Percentiles rank a stretch among this genome's conserved stretches.
These are phyloP conservation scores for Fereydounia khargensis DNA, from an alignment of 1,284 basidiomycete species.

Conservation along the genomic window DNA sequence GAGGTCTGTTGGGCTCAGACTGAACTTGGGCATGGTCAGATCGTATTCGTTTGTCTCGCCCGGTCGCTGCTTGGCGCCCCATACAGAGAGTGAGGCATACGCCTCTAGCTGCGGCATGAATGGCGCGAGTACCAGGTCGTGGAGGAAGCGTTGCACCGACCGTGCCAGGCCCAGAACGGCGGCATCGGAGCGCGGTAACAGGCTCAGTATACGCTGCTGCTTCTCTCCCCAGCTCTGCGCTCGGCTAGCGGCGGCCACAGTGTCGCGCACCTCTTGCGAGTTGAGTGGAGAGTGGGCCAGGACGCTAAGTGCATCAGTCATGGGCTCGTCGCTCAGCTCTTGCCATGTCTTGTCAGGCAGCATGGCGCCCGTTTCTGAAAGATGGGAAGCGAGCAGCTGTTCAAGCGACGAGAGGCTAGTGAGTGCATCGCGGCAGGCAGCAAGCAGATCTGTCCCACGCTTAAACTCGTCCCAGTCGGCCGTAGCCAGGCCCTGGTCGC, in stretches of 20 bases:
- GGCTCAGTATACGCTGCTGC: no score
- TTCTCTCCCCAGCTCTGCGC: no score
- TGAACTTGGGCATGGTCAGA: slow-evolving; percentile 85
- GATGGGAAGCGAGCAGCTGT: slow-evolving; percentile 14
- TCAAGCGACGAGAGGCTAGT: slow-evolving; percentile 9
- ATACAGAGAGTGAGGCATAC: slow-evolving; percentile 71
- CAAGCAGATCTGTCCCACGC: slow-evolving; percentile 13
- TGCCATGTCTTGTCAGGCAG: background rate
- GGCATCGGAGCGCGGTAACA: slow-evolving; percentile 63
- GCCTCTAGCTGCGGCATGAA: slow-evolving; percentile 71
- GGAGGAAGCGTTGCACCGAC: slow-evolving; percentile 73
- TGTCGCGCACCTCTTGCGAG: no score
- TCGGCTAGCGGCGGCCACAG: no score
- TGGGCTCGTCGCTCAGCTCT: background rate
- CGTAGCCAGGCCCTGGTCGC: slow-evolving; percentile 14
- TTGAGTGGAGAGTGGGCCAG: slow-evolving; percentile 29
- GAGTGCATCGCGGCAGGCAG: slow-evolving; percentile 11
- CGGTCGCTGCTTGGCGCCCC: slow-evolving; percentile 61
- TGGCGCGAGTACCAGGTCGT: slow-evolving; percentile 78
- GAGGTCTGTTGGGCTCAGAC: slow-evolving; percentile 80
- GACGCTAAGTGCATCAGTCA: no score
- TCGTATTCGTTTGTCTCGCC: slow-evolving; percentile 62
- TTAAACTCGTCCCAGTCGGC: slow-evolving; percentile 29
- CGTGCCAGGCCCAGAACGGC: slow-evolving; percentile 70
- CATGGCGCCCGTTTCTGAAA: slow-evolving; percentile 10